phyloP scores from a whole-genome alignment of 768 basidiomycete species.

The Mycena latifolia region DNA sequence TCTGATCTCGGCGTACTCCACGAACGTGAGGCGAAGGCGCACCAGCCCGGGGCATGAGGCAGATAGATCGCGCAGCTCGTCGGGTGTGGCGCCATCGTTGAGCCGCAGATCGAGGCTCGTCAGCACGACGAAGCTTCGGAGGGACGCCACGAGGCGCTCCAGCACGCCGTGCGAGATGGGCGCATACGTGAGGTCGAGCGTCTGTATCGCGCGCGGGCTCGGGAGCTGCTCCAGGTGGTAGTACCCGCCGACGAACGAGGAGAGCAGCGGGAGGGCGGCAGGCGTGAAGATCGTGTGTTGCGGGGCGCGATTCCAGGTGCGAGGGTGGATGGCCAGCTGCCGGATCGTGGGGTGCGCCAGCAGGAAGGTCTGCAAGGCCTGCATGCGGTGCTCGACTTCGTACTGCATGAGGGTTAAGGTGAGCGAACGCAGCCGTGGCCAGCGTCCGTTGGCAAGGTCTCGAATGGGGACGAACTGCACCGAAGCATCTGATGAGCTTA shows the following conservation, averaged over 20 bases:
- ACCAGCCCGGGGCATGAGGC: neutral
- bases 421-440: neutral
- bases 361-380: neutral
- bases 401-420: neutral
- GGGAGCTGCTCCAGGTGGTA: neutral
- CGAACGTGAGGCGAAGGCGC: neutral
- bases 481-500: neutral
- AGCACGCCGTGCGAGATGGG: neutral
- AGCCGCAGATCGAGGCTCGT: neutral
- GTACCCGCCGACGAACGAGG: neutral
- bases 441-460: neutral
- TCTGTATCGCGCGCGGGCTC: neutral
- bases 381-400: neutral
- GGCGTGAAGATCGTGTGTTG: neutral
- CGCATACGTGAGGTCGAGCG: neutral
- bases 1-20: neutral
- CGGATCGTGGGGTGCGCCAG: neutral
- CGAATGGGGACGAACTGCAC: neutral
- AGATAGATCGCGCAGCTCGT: neutral
- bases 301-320: neutral
- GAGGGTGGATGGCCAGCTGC: neutral
- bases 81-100: neutral
- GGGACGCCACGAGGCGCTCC: neutral
- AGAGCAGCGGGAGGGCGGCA: neutral
- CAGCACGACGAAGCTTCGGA: neutral